Base-by-base conservation (phyloP, 2,329 filamentous ascomycete species). In the Arthrobotrys megalospora region DNA sequence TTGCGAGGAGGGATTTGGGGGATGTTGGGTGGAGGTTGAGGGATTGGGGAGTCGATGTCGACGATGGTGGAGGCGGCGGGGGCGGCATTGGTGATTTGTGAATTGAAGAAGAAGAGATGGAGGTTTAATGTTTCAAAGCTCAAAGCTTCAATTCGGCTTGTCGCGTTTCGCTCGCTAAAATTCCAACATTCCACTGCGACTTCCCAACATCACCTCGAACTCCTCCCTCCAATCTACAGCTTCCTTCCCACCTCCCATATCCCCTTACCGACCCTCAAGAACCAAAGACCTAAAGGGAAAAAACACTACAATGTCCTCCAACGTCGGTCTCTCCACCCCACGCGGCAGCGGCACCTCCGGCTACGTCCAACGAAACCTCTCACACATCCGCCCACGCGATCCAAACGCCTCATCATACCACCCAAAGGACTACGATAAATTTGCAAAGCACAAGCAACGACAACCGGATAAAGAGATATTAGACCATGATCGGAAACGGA, bases 361-460 rank as follows among this genome's bases (percentile, higher is more conserved):
- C 83, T 98, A 98, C 84, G 95, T 99, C 71, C 95, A 98, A 86
- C 93, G 94, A 85, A 99, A 98, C 86, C 90, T 94, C 41, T 96
- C 96, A 16, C 91, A 95, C 83, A 90, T 97, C 82, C 90, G 89
- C 83, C 94, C 93, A 34, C 94, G 95, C 85, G 93, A 97, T 58
- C 68, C 68, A 6, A 80, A 80, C 63, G 79, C 87, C 76, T 90
- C 91, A 16, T 97, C 97, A 85, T 89, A 90, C 36, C 84, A 85
- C 43, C 90, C 55, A 6, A 19, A 11, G 21, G 90, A 92, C 83
- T 86, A 89, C 80, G 89, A 92, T 12, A 75, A 69, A 14, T 87
- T 86, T 73, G 87, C 92, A 81, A 91, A 90, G 82, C 93, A 96
- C 85, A 88, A 88, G 80, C 92, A 92, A 83, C 90, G 95, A 24